These are phyloP conservation scores for Mycosphaerella sp. DNA, from an alignment of 2,329 filamentous ascomycete genomes.

Conservation along the genomic window DNA sequence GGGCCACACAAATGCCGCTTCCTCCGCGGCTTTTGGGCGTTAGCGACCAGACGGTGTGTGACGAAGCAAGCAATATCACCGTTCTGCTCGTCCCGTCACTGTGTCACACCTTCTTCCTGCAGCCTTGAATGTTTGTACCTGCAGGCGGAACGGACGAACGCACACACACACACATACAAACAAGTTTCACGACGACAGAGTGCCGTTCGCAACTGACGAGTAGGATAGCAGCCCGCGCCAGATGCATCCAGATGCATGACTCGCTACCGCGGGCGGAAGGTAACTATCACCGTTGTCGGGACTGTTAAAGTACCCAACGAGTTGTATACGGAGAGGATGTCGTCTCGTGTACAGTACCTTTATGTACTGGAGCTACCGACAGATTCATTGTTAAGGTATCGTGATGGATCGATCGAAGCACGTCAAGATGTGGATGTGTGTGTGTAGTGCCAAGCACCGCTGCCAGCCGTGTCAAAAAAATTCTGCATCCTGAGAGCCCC, in stretches of 20 bases:
- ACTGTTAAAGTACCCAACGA: constrained; percentile 1
- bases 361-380: not conserved
- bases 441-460: not conserved
- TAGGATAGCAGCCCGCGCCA: constrained; percentile 2
- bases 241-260: not conserved
- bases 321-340: not conserved
- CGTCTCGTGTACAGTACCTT: too few species aligned
- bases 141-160: constrained; percentile 11
- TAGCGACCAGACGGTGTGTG: constrained; percentile 2
- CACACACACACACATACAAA: not conserved
- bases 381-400: not conserved
- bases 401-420: not conserved
- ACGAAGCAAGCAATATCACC: constrained; percentile 7
- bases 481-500: constrained; percentile 1
- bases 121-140: constrained; percentile 13
- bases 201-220: constrained; percentile 1
- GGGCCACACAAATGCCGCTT: not conserved
- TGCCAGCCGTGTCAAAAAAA: not conserved
- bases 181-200: not conserved
- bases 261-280: not conserved
- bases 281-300: not conserved
- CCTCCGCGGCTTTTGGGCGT: not conserved
- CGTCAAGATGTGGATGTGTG: not conserved
- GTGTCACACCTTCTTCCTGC: not conserved
- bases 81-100: constrained; percentile 1